Base-by-base conservation (phyloP, 805 yeast species). In the Lachancea sp. region DNA sequence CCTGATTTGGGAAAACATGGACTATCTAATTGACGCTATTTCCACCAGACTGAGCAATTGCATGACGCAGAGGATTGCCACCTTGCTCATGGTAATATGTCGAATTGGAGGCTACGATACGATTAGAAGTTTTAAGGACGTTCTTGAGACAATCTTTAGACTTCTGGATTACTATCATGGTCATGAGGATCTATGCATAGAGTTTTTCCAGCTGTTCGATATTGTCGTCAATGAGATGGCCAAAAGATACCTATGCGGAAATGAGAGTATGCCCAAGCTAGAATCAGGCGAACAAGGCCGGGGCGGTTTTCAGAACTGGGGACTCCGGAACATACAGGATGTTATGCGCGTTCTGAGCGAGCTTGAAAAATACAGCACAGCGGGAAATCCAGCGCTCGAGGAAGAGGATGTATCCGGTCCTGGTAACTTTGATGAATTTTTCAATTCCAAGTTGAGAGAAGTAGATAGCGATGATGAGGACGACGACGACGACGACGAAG, bases 141-240 rank as follows among this genome's bases (percentile, higher is more conserved):
- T 91, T 1, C 68, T 91, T 16, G 75, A 79, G 39, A 78, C 89
- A 2, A 73, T 88, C 50, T 88, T 91, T 60, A 77, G 81, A 16
- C 66, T 90, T 30, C 70, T 91, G 41, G 98, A 91, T 64, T 71
- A 80, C 43, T 91, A 83, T 57, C 96, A 90, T 64, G 95, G 91
- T 0, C 91, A 91, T 60, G 68, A 80, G 1, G 69, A 72, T 13
- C 66, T 93, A 15, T 81, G 86, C 44, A 81, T 81, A 47, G 86
- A 87, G 1, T 81, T 87, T 48, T 85, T 89, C 49, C 64, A 72
- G 2, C 82, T 87, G 0, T 87, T 90, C 55, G 75, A 75, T 43
- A 81, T 78, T 20, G 62, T 86, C 3, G 67, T 80, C 6, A 63
- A 65, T 27, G 81, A 80, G 55, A 63, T 79, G 31, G 59, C 62